phyloP scores from a whole-genome alignment of 495 filamentous ascomycete species.

The Daldinia decipiens region DNA sequence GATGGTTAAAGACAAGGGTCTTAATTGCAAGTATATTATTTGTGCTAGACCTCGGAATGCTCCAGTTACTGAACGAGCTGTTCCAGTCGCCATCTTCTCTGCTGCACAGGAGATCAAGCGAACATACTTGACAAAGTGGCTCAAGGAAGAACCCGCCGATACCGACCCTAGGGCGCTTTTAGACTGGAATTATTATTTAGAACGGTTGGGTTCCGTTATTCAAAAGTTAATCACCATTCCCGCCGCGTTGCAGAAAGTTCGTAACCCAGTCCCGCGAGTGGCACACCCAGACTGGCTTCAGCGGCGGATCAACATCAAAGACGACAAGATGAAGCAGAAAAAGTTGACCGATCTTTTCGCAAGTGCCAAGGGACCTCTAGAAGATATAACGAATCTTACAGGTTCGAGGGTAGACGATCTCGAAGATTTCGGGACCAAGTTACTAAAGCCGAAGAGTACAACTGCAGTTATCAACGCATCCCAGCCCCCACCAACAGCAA shows the following conservation, averaged over 20 bases:
- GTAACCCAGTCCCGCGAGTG: slow-evolving; percentile 93
- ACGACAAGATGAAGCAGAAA: slow-evolving; percentile 97
- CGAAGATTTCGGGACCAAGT: slow-evolving; percentile 82
- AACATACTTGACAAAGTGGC: slow-evolving; percentile 91
- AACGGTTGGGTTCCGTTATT: slow-evolving; percentile 93
- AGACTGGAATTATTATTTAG: slow-evolving; percentile 96
- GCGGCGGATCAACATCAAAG: slow-evolving; percentile 89
- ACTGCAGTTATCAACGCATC: slow-evolving; percentile 63
- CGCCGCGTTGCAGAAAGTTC: slow-evolving; percentile 91
- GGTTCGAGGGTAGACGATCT: slow-evolving; percentile 69
- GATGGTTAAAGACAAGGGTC: slow-evolving; percentile 98
- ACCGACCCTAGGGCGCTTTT: slow-evolving; percentile 90
- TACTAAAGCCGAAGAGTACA: slow-evolving; percentile 76
- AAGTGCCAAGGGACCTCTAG: slow-evolving; percentile 70
- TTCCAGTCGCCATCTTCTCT: slow-evolving; percentile 97
- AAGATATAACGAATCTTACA: slow-evolving; percentile 76
- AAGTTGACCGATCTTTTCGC: slow-evolving; percentile 97
- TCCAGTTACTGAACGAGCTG: slow-evolving; percentile 92
- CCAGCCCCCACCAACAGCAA: slow-evolving; percentile 56
- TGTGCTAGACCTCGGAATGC: slow-evolving; percentile 85
- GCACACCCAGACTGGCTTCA: slow-evolving; percentile 97
- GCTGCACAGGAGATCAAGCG: slow-evolving; percentile 88
- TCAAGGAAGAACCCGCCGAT: slow-evolving; percentile 91
- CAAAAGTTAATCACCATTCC: slow-evolving; percentile 99
- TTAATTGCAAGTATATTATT: slow-evolving; percentile 99